Evolutionary conservation across 169 alveolate genomes (phyloP), one percentile per base, ranked within the genome.

Genomic region (Plasmodium vinckei): DNA sequence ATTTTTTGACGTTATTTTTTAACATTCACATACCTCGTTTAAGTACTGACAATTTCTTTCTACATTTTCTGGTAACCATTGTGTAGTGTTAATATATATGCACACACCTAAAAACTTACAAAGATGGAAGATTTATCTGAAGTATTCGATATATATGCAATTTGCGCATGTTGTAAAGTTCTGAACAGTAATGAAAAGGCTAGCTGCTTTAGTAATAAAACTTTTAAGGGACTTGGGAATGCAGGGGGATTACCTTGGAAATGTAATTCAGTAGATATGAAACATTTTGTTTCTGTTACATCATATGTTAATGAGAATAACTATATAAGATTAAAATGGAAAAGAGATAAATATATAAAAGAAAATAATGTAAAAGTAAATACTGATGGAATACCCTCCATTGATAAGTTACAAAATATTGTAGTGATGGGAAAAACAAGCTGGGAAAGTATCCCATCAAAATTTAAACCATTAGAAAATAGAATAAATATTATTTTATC

Each of bases 391-490:
- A 27, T 54, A 77, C 61, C 44, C 64, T 68, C 63, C 6, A 33
- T 57, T 15, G 82, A 54, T 75, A 87, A 44, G 44, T 27, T 92
- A 44, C 92, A 88, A 88, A 97, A 97, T 87, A 98, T 98, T 21
- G 97, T 98, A 33, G 94, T 98, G 27, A 97, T 98, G 99, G 99
- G 99, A 0, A 95, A 99, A 73, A 97, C 94, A 61, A 98, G 99
- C 25, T 98, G 99, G 98, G 98, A 96, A 51, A 94, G 98, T 47
- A 86, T 97, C 23, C 99, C 99, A 0, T 88, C 86, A 59, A 75
- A 82, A 33, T 68, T 46, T 33, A 92, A 94, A 19, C 99, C 99
- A 0, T 92, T 98, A 9, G 82, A 89, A 17, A 93, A 95, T 63
- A 87, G 99, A 39, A 87, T 94, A 53, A 97, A 97, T 93, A 95